A percentile compares a stretch with the other conserved stretches of the same genome.
Conservation (phyloP, 2,329 filamentous ascomycete genomes). For the Claviceps fusiformis region DNA sequence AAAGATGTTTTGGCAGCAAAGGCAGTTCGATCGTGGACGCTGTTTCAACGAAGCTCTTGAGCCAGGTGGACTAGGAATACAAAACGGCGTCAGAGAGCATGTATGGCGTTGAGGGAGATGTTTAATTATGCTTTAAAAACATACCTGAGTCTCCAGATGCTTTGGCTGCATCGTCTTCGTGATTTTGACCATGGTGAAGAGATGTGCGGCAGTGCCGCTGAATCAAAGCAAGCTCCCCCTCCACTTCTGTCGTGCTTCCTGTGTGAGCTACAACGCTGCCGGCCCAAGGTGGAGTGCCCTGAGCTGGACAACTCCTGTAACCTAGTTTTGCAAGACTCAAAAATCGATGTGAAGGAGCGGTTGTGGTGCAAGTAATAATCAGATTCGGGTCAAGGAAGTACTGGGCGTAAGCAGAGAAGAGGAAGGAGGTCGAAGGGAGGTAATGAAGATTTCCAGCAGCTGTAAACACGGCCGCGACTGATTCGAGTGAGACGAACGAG, state of each 20-base stretch:
- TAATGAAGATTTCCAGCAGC: not conserved
- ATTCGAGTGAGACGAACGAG: not conserved
- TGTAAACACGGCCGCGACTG: not conserved
- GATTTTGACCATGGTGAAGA: conserved; percentile 53
- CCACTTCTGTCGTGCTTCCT: conserved; percentile 34
- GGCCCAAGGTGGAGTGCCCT: conserved; percentile 18
- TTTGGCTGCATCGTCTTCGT: conserved; percentile 53
- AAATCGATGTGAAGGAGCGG: not conserved
- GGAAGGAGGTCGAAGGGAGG: not conserved
- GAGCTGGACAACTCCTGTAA: conserved; percentile 17
- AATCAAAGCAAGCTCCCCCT: conserved; percentile 35
- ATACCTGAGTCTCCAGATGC: conserved; percentile 54
- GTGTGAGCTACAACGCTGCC: conserved; percentile 27
- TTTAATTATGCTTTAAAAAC: conserved; percentile 10
- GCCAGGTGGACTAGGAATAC: conserved; percentile 61
- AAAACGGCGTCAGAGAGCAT: not conserved
- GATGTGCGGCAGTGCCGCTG: conserved; percentile 46
- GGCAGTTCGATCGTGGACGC: conserved; percentile 58
- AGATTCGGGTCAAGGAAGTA: not conserved
- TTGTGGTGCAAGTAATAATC: not conserved
- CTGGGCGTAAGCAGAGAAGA: not conserved
- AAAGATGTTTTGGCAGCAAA: conserved; percentile 63
- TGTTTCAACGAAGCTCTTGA: conserved; percentile 64
- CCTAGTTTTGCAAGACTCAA: not conserved
- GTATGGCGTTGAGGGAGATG: not conserved